Base-by-base conservation (phyloP, 768 basidiomycete species). In the Rhodotorula graminis region DNA sequence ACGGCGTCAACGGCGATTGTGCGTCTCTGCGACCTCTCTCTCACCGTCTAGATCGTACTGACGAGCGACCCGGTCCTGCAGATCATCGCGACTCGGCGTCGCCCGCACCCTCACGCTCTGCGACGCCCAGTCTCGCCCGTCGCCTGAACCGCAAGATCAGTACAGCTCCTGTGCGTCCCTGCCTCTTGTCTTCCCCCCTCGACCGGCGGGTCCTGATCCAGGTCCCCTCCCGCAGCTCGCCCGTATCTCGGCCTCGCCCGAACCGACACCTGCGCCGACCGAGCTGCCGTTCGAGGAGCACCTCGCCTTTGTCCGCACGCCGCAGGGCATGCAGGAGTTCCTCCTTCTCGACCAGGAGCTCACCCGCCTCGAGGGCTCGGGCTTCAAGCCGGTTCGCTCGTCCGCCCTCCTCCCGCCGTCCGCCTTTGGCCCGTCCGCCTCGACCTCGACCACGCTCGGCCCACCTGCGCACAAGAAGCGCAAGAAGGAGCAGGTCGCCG, bases 281-380 rank as follows among this genome's bases (percentile, higher is more conserved):
- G 61, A 52, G 11, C 53, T 70, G 9, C 67, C 71, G 0, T 76
- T 76, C 63, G 74, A 76, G 42, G 74, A 76, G 29, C 64, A 53
- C 15, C 68, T 67, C 19, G 74, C 74, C 50, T 64, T 72, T 44
- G 56, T 76, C 42, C 74, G 74, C 57, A 76, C 74, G 0, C 23
- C 74, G 25, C 58, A 72, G 33, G 33, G 53, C 29, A 76, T 76
- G 74, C 62, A 64, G 29, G 58, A 67, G 55, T 72, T 76, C 49
- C 58, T 65, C 47, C 62, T 67, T 11, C 74, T 76, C 62, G 74
- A 76, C 60, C 59, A 55, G 50, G 74, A 76, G 63, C 58, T 76
- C 29, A n/a, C 62, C 40, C 53, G 55, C 11, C 71, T 76, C 52
- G 74, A 76, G 25, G 61, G 57, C n/a, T 42, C 53, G 44, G 71